Evolutionary conservation across 2,329 filamentous ascomycete genomes (phyloP), one percentile per base, ranked within the genome.

Genomic region (Domatiomyces catenatus): DNA sequence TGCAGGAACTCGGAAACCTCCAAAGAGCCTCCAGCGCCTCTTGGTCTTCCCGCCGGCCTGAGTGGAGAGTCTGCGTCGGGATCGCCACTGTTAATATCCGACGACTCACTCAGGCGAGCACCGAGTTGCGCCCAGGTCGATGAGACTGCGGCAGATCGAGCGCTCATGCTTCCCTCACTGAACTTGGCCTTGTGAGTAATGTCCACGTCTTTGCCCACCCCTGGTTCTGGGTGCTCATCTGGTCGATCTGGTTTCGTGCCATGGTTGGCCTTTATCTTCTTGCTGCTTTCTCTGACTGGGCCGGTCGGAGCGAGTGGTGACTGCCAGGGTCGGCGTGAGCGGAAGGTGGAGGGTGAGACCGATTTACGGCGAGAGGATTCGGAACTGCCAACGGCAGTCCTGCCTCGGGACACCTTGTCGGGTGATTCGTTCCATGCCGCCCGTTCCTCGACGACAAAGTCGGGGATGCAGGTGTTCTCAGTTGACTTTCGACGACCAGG

Each of bases 91-190:
- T 52, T 45, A 26, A 28, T 19, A 10, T 19, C 28, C 19, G 47
- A 42, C 8, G 52, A 53, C 17, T 54, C 51, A 36, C 50, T 53
- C 28, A 44, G 42, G 22, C 52, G 26, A 26, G 53, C 52, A 42
- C 46, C 44, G 44, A 53, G 44, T 42, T 58, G 42, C 18, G 47
- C 46, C 59, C 59, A 61, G 8, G 56, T 54, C 8, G 59, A 61
- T 4, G 59, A 54, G 12, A 56, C 42, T 5, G 55, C 59, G 45
- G 48, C 48, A 28, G 58, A 60, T 44, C 84, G 80, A 66, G 93
- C 86, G 61, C 82, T 86, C 85, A 94, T 90, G 61, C 83, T 90
- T 42, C 84, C 88, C 67, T 94, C 88, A 39, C 76, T 66, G 57
- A 83, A 83, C 50, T 69, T 82, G 61, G 75, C 93, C 44, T 54